Percentiles rank a stretch among this genome's conserved stretches.
Evolutionary conservation across 768 basidiomycete species (phyloP).

Genomic region (Boletus vermiculosoides): DNA sequence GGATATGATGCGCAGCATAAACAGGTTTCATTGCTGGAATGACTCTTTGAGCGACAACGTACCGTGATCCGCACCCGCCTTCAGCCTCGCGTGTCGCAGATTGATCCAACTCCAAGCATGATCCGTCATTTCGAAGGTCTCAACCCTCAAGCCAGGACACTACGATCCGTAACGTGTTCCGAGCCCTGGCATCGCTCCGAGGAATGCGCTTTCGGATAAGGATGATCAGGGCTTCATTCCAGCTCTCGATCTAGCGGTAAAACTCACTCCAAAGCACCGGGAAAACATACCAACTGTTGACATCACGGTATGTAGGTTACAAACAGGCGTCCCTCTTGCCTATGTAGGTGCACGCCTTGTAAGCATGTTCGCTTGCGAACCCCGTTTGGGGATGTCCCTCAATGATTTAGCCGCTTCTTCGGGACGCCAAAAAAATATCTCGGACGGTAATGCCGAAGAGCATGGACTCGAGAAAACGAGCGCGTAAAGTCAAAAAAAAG

Average conservation of each 20-base stretch:
- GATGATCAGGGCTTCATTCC: neutral
- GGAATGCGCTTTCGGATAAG: neutral
- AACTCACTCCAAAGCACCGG: neutral
- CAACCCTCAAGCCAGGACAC: neutral
- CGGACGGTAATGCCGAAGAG: constrained; percentile 11
- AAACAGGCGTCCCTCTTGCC: neutral
- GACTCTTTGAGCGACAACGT: neutral
- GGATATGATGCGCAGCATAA: neutral
- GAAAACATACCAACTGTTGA: too few relatives aligned
- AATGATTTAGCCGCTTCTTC: neutral
- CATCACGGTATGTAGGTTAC: neutral
- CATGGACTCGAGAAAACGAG: neutral
- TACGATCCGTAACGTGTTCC: neutral
- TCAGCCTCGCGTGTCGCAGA: neutral
- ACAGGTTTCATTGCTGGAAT: neutral
- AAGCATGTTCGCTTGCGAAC: too few relatives aligned
- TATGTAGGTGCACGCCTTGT: too few relatives aligned
- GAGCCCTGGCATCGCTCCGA: neutral
- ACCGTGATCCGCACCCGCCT: neutral
- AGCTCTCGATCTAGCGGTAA: neutral
- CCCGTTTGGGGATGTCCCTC: neutral
- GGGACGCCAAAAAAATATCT: neutral
- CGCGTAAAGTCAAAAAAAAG: constrained; percentile 11
- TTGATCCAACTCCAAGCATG: neutral
- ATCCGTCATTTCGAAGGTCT: neutral